A percentile compares a stretch with the other conserved stretches of the same genome.
Conservation (phyloP, 306 rosid genomes). For the Lathyrus sativus region DNA sequence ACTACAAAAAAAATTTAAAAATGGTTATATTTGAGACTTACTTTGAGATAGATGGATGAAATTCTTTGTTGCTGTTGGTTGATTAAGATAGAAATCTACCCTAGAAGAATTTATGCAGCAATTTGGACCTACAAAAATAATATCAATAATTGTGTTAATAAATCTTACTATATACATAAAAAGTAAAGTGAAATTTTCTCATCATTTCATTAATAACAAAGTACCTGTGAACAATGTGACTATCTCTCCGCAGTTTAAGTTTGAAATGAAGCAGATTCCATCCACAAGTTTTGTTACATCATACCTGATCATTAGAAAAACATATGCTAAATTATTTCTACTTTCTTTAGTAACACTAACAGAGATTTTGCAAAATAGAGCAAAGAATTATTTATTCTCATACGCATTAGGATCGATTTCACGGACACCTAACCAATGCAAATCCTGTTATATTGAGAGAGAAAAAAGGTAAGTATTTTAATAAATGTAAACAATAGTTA, state of each 20-base stretch:
- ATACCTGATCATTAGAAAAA: constrained; percentile 45
- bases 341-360: too few relatives aligned
- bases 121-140: constrained; percentile 61
- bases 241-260: constrained; percentile 54
- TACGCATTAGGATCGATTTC: constrained; percentile 66
- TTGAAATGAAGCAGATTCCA: constrained; percentile 51
- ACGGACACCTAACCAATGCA: constrained; percentile 55
- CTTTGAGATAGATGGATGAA: constrained; percentile 82
- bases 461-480: constrained; percentile 3
- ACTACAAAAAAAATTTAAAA: too few relatives aligned
- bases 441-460: constrained; percentile 42
- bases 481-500: not conserved
- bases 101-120: constrained; percentile 68
- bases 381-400: not conserved
- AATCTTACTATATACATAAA: not conserved
- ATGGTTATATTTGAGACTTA: constrained; percentile 33
- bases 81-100: constrained; percentile 45
- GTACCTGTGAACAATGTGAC: constrained; percentile 66
- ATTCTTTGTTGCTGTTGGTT: constrained; percentile 78
- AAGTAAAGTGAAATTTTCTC: constrained; percentile 1
- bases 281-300: constrained; percentile 38
- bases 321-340: not conserved
- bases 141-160: not conserved
- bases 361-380: not conserved
- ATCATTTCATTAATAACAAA: not conserved